These are phyloP conservation scores for Gaertneriomyces semiglobifer DNA, from an alignment of 192 early-diverging fungal species.

Conservation along the genomic window DNA sequence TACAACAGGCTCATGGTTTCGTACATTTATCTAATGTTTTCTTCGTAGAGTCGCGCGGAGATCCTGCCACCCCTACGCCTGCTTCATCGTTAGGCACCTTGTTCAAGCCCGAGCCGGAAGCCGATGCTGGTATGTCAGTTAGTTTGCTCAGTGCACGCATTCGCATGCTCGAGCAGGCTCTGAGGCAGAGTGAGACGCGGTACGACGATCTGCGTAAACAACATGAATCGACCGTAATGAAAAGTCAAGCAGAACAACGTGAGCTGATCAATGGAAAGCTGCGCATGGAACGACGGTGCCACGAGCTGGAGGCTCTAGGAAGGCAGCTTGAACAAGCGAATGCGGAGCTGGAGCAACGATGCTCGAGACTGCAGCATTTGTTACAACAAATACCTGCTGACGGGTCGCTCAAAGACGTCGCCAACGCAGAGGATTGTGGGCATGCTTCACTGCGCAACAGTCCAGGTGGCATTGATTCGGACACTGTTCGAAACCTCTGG, in stretches of 20 bases:
- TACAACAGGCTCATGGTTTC: background rate
- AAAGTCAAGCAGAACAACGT: constrained; percentile 5
- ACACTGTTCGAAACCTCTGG: too few relatives aligned
- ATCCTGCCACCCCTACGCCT: constrained; percentile 4
- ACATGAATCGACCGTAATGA: constrained; percentile 12
- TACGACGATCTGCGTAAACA: constrained; percentile 19
- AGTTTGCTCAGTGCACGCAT: constrained; percentile 19
- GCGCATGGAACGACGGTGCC: constrained; percentile 16
- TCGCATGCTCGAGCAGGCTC: constrained; percentile 24
- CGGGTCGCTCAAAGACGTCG: too few relatives aligned
- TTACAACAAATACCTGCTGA: background rate
- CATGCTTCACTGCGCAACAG: too few relatives aligned
- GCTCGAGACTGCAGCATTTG: constrained; percentile 10
- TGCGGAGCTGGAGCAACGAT: constrained; percentile 15
- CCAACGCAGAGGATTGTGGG: too few relatives aligned
- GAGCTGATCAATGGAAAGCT: constrained; percentile 31
- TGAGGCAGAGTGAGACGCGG: constrained; percentile 24
- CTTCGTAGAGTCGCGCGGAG: background rate
- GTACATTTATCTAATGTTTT: background rate
- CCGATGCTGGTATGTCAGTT: constrained; percentile 5
- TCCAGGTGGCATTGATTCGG: too few relatives aligned
- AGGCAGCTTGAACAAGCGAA: constrained; percentile 6
- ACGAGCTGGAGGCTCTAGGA: constrained; percentile 10
- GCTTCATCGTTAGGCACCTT: background rate
- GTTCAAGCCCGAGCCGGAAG: background rate